A percentile compares a stretch with the other conserved stretches of the same genome.
Evolutionary conservation across 768 basidiomycete species (phyloP).

Genomic region (Flagelloscypha sp.): DNA sequence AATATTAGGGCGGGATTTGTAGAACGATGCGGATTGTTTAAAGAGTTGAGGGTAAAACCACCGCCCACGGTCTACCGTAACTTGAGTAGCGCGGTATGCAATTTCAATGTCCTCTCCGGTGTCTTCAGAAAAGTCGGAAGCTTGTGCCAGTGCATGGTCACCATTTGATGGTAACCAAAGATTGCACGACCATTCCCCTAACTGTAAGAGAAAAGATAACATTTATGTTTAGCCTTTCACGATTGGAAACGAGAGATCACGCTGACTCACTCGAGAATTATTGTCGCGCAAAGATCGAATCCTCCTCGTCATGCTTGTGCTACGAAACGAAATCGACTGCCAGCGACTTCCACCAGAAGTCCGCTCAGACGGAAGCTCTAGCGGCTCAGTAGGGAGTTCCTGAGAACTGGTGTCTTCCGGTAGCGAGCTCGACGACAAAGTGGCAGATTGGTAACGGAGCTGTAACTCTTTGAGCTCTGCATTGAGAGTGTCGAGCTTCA

Average conservation of each 20-base stretch:
- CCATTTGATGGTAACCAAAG: slow-evolving; percentile 8
- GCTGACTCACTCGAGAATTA: too few relatives aligned
- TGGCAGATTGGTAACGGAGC: too few relatives aligned
- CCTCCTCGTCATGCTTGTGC: background rate
- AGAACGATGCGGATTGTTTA: slow-evolving; percentile 12
- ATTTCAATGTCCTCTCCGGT: too few relatives aligned
- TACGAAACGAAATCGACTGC: slow-evolving; percentile 13
- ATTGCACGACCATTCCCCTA: too few relatives aligned
- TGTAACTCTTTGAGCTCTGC: slow-evolving; percentile 15
- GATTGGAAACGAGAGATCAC: too few relatives aligned
- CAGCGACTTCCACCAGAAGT: slow-evolving; percentile 18
- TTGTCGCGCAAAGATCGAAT: too few relatives aligned
- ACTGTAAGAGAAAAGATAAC: too few relatives aligned
- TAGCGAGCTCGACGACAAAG: too few relatives aligned
- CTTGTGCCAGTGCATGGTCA: too few relatives aligned
- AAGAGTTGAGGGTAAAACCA: slow-evolving; percentile 19
- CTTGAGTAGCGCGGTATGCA: slow-evolving; percentile 13
- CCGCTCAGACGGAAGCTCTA: slow-evolving; percentile 7
- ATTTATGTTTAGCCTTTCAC: too few relatives aligned
- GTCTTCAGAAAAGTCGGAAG: too few relatives aligned
- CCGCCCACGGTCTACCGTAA: slow-evolving; percentile 14
- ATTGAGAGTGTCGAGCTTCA: slow-evolving; percentile 12
- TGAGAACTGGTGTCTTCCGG: too few relatives aligned
- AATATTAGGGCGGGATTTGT: slow-evolving; percentile 7
- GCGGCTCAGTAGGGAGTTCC: background rate